These are phyloP conservation scores for Cantharellus cinnabarinus DNA, from an alignment of 768 basidiomycete genomes.

Conservation along the genomic window DNA sequence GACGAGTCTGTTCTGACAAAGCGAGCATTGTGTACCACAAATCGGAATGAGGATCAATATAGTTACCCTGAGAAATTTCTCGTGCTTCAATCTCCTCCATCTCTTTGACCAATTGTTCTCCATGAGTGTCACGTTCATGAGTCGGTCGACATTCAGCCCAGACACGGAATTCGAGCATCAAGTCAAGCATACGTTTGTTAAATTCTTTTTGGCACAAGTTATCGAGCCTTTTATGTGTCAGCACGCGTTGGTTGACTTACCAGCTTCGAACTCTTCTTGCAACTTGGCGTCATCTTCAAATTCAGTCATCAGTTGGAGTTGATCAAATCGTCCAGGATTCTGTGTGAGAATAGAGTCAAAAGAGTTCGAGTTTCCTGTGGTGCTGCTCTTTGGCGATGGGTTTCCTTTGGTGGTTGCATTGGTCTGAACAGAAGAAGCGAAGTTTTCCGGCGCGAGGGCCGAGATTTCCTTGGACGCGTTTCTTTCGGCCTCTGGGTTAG, in stretches of 20 bases:
- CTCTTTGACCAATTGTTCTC: constrained; percentile 15
- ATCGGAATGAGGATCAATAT: constrained; percentile 1
- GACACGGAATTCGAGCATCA: constrained; percentile 19
- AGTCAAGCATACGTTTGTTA: constrained; percentile 17
- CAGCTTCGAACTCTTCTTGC: neutral
- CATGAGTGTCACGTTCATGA: constrained; percentile 15
- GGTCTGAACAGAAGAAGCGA: too few species aligned
- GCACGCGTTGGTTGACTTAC: too few species aligned
- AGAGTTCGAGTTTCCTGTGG: too few species aligned
- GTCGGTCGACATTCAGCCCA: constrained; percentile 20
- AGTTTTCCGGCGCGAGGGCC: too few species aligned
- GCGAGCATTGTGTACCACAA: neutral
- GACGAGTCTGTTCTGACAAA: neutral
- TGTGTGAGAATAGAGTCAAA: too few species aligned
- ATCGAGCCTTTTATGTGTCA: too few species aligned
- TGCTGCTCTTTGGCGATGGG: too few species aligned
- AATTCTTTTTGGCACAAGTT: constrained; percentile 13
- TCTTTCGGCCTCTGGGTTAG: too few species aligned
- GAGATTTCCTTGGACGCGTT: too few species aligned
- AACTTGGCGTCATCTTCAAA: neutral
- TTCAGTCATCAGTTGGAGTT: neutral
- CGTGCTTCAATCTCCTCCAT: constrained; percentile 13
- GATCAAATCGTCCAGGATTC: neutral
- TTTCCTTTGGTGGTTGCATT: too few species aligned
- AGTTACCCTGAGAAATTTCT: constrained; percentile 23